Base-by-base conservation (phyloP, 306 rosid species). In the Pterocarpus macrocarpus region DNA sequence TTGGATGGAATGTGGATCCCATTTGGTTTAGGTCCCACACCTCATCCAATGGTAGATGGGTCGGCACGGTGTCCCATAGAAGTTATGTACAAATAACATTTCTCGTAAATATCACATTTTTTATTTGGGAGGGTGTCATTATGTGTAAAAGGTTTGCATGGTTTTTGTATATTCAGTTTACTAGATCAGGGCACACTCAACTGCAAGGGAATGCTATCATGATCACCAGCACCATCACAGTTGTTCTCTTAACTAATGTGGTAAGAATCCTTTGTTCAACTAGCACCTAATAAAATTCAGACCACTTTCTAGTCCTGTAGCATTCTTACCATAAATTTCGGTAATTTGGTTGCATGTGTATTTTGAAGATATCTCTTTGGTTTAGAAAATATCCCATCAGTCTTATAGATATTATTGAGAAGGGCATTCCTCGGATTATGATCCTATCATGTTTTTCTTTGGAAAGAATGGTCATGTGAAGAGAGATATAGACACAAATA, bases 191-290 rank as follows among this genome's bases (percentile, higher is more conserved):
- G 67, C 89, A 83, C 52, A 88, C 91, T 76, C 88, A 85, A 68
- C 65, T 50, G 65, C 83, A 33, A 17, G 92, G 85, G 76, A 81
- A 86, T 66, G 90, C 94, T 13, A 44, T 83, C 55, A 88, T 90
- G 92, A 90, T 90, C 73, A 90, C 94, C 36, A 88, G 90, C 83
- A 88, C 92, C 77, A 87, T 88, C 38, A 72, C 88, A 8, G 81
- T 90, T 12, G 94, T 90, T 79, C 90, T 90, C 81, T 83, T 88
- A 56, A 90, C 94, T 39, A 87, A 87, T 41, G 83, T 88, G 89
- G 94, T 90, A 88, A 81, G 76, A 69, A 8, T 41, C 34, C 17
- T 52, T 63, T 2, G 12, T 59, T 71, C 38, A 50, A 22, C n/a
- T n/a, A n/a, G n/a, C 66, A 8, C 7, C 22, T 56, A 12, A 34